Base-by-base conservation (phyloP, 129 eudicot genomes). In the Flaveria sonorensis region DNA sequence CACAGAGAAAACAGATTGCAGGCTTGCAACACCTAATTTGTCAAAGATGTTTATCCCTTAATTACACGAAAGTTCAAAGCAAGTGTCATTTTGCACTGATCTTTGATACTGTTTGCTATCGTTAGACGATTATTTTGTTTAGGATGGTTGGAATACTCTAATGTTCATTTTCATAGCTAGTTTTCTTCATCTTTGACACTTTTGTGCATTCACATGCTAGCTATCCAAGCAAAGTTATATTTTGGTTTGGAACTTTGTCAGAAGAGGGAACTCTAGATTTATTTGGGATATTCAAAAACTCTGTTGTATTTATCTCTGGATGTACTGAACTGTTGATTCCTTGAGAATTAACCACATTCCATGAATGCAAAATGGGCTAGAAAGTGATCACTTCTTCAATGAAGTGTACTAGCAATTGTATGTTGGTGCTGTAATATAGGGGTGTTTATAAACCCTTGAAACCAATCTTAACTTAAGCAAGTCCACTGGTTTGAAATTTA, bases 281-380 rank as follows among this genome's bases (percentile, higher is more conserved):
- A 56, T 61, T 61, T 61, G 18, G 9, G 67, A 1, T 30, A 61
- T 9, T 23, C 8, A 24, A 13, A 3, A 24, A 12, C 3, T 10
- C 7, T 62, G 20, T 62, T 62, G 45, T 28, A 26, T 62, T 14
- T 30, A 28, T 26, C 68, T 28, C 45, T 30, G 19, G 68, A 14
- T 62, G 68, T 62, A 13, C 68, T 62, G 20, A 12, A 62, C 20
- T 62, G 68, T 28, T 26, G 42, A 62, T 62, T 62, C 2, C 68
- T 28, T 62, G 10, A 26, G 20, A 1, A 28, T 14, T 62, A 18
- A 28, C n/a, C 43, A 26, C 20, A 2, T 28, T 28, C 28, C 10
- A 62, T 62, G 43, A 62, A 13, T 62, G 42, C 68, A 62, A 28
- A 62, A 28, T 62, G 20, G 39, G 68, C 43, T 28, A 62, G 42